Evolutionary conservation across 768 basidiomycete species (phyloP).

Genomic region (Lepiota brunneoincarnata): DNA sequence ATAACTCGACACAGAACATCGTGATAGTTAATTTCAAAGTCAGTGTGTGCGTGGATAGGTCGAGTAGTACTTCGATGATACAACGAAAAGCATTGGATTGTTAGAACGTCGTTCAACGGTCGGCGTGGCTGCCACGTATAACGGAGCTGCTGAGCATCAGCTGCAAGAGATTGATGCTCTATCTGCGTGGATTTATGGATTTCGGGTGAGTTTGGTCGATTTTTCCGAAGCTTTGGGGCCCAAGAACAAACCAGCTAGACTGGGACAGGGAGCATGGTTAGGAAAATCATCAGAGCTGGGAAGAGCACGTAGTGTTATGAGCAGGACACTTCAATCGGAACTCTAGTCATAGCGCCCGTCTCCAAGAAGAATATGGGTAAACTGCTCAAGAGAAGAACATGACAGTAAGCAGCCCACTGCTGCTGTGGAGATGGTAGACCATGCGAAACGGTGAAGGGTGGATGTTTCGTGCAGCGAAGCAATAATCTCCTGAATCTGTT

Average conservation of each 20-base stretch:
- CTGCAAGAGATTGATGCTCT: conserved; percentile 27
- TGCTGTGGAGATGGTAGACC: no score
- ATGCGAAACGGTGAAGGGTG: no score
- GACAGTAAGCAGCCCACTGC: conserved; percentile 16
- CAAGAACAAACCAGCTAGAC: conserved; percentile 39
- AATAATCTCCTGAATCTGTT: no score
- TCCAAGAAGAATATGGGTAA: no score
- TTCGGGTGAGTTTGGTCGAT: conserved; percentile 31
- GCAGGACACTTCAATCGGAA: neutral
- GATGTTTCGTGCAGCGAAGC: no score
- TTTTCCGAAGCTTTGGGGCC: conserved; percentile 30
- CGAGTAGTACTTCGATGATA: conserved; percentile 56
- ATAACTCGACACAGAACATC: no score
- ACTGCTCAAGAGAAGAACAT: no score
- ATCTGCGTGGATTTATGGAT: conserved; percentile 35
- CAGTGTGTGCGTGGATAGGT: conserved; percentile 30
- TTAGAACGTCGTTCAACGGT: conserved; percentile 39
- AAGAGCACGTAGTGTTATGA: conserved; percentile 40
- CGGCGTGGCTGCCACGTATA: conserved; percentile 52
- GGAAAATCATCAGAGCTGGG: conserved; percentile 40
- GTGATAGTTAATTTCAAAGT: conserved; percentile 19
- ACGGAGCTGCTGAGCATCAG: conserved; percentile 46
- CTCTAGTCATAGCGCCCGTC: no score
- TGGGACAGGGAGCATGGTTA: conserved; percentile 39
- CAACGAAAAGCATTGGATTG: conserved; percentile 44